Conservation (phyloP, 148 eudicot species). For the Vaccinium corymbosum region DNA sequence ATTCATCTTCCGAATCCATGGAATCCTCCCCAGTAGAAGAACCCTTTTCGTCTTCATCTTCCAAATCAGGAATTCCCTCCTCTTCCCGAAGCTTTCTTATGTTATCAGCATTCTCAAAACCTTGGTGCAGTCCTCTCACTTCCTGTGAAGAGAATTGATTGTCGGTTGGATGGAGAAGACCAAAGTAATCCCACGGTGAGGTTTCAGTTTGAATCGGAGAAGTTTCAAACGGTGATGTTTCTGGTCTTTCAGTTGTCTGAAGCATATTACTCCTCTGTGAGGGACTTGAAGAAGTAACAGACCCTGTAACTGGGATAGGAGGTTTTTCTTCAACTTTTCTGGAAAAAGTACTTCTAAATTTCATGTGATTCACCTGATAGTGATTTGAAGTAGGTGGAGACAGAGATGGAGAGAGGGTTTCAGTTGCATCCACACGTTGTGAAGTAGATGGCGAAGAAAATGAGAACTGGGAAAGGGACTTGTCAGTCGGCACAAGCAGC, state of each 20-base stretch:
- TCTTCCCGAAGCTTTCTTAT: constrained; percentile 33
- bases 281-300: constrained; percentile 47
- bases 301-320: constrained; percentile 42
- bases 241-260: constrained; percentile 43
- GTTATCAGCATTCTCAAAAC: constrained; percentile 32
- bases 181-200: constrained; percentile 93
- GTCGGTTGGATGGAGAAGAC: constrained; percentile 71
- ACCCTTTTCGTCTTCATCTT: constrained; percentile 41
- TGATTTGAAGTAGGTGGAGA: constrained; percentile 53
- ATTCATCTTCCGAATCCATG: constrained; percentile 70
- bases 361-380: constrained; percentile 68
- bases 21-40: constrained; percentile 39
- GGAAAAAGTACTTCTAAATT: constrained; percentile 52
- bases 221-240: constrained; percentile 38
- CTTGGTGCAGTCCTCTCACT: constrained; percentile 32
- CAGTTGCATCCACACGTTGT: constrained; percentile 43
- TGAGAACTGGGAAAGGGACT: constrained; percentile 56
- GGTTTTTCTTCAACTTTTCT: constrained; percentile 78
- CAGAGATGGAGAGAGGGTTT: constrained; percentile 45
- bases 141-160: constrained; percentile 57
- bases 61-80: constrained; percentile 39
- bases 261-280: constrained; percentile 41
- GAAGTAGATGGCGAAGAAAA: constrained; percentile 58
- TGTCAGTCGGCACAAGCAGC: constrained; percentile 50
- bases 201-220: constrained; percentile 33